Evolutionary conservation across 148 eudicot species (phyloP).

Genomic region (Chenopodium suecicum): DNA sequence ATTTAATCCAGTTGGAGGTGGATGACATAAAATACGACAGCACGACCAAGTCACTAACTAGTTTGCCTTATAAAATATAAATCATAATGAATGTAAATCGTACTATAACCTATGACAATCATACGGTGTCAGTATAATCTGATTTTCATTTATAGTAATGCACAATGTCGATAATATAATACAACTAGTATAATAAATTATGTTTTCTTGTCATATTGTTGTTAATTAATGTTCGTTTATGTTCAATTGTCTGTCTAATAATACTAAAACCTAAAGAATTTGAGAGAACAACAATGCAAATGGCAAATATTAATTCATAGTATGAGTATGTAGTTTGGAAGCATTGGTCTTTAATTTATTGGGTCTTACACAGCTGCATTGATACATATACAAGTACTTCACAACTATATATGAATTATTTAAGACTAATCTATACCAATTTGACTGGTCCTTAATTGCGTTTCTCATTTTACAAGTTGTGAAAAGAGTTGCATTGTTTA

Average conservation of each 20-base stretch:
- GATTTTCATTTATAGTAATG: background rate
- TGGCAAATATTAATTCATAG: background rate
- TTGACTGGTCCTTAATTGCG: background rate
- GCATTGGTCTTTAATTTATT: background rate
- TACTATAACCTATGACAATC: background rate
- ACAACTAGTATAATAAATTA: background rate
- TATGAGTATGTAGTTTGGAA: no score
- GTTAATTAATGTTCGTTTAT: background rate
- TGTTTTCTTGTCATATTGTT: background rate
- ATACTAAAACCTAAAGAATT: background rate
- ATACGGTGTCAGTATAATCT: background rate
- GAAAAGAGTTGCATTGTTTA: background rate
- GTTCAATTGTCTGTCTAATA: background rate
- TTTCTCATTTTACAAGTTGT: background rate
- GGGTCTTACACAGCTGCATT: background rate
- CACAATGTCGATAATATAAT: background rate
- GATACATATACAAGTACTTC: background rate
- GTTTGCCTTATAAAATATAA: background rate
- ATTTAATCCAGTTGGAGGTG: background rate
- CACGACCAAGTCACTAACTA: conserved; percentile 6
- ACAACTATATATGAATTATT: no score
- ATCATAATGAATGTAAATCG: background rate
- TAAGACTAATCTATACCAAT: no score
- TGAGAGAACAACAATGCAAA: background rate
- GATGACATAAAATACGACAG: background rate